A percentile compares a stretch with the other conserved stretches of the same genome.
These are phyloP conservation scores for Brassica nigra DNA, from an alignment of 345 rosid species.

Conservation along the genomic window DNA sequence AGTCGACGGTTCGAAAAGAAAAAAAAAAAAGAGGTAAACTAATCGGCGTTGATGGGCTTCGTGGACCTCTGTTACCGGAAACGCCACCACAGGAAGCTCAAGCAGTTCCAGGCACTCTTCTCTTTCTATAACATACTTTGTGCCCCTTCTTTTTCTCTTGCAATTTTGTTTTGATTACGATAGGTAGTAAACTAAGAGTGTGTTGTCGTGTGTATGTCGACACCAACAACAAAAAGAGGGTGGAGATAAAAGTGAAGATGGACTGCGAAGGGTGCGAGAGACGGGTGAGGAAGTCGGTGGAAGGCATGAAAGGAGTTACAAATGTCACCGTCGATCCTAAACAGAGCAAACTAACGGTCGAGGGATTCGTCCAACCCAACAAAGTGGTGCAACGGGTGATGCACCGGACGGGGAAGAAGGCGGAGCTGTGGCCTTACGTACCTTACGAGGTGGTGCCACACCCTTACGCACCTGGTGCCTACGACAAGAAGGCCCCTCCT, in stretches of 20 bases:
- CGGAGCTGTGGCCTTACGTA: slow-evolving; percentile 46
- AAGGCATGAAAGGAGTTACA: slow-evolving; percentile 65
- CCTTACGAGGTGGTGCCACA: slow-evolving; percentile 45
- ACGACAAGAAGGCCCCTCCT: slow-evolving; percentile 1
- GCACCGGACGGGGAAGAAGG: slow-evolving; percentile 44
- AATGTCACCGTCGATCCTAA: slow-evolving; percentile 63
- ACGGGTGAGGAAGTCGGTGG: slow-evolving; percentile 62
- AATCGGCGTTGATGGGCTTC: slow-evolving; percentile 28
- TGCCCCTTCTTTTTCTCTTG: background rate
- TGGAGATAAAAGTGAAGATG: slow-evolving; percentile 53
- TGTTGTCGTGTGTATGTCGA: background rate
- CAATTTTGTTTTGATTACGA: background rate
- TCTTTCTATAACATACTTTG: background rate
- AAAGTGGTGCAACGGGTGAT: slow-evolving; percentile 46
- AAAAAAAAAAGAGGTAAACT: background rate
- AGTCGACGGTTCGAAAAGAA: background rate
- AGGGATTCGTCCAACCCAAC: slow-evolving; percentile 62
- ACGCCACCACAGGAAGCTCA: slow-evolving; percentile 33
- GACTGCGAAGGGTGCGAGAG: slow-evolving; percentile 84
- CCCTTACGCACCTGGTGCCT: slow-evolving; percentile 31
- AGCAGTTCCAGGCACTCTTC: slow-evolving; percentile 38
- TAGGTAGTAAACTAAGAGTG: background rate
- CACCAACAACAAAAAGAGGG: slow-evolving; percentile 48
- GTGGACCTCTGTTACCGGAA: slow-evolving; percentile 31
- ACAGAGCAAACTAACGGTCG: slow-evolving; percentile 61